phyloP scores from a whole-genome alignment of 495 filamentous ascomycete species.

The Hamigera avellanea region DNA sequence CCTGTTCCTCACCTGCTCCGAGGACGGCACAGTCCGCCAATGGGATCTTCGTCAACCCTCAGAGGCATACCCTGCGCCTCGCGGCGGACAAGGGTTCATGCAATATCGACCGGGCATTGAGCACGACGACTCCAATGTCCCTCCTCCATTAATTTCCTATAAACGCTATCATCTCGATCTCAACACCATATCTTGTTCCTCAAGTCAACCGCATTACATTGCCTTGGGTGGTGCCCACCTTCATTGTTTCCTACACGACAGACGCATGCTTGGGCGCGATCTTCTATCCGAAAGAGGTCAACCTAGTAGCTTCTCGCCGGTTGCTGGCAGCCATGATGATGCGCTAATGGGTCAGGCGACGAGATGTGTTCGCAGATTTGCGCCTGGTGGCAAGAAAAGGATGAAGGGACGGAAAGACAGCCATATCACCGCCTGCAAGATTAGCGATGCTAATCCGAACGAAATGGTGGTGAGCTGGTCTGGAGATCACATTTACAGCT shows the following conservation, averaged over 20 bases:
- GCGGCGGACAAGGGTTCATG: slow-evolving; percentile 38
- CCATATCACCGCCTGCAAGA: slow-evolving; percentile 71
- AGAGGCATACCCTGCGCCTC: slow-evolving; percentile 47
- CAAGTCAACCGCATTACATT: slow-evolving; percentile 65
- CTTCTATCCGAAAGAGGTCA: slow-evolving; percentile 39
- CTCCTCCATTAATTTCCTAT: slow-evolving; percentile 63
- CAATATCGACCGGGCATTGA: slow-evolving; percentile 26
- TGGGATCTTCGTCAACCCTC: slow-evolving; percentile 62
- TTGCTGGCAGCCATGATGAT: slow-evolving; percentile 32
- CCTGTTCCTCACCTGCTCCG: slow-evolving; percentile 64
- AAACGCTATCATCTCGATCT: slow-evolving; percentile 54
- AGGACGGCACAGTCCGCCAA: slow-evolving; percentile 68
- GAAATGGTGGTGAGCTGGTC: slow-evolving; percentile 70
- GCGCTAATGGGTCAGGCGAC: slow-evolving; percentile 53
- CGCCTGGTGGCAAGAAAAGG: slow-evolving; percentile 43
- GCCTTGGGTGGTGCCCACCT: slow-evolving; percentile 61
- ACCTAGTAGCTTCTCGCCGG: slow-evolving; percentile 19
- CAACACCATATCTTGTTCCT: slow-evolving; percentile 65
- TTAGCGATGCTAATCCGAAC: slow-evolving; percentile 65
- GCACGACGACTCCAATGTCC: slow-evolving; percentile 46
- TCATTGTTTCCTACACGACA: slow-evolving; percentile 66
- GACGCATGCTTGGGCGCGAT: slow-evolving; percentile 62
- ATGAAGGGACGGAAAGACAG: slow-evolving; percentile 44
- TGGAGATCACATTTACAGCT: slow-evolving; percentile 63
- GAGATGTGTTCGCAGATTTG: slow-evolving; percentile 58